phyloP scores from a whole-genome alignment of 768 basidiomycete species.

The Erythrobasidium yunnanense region DNA sequence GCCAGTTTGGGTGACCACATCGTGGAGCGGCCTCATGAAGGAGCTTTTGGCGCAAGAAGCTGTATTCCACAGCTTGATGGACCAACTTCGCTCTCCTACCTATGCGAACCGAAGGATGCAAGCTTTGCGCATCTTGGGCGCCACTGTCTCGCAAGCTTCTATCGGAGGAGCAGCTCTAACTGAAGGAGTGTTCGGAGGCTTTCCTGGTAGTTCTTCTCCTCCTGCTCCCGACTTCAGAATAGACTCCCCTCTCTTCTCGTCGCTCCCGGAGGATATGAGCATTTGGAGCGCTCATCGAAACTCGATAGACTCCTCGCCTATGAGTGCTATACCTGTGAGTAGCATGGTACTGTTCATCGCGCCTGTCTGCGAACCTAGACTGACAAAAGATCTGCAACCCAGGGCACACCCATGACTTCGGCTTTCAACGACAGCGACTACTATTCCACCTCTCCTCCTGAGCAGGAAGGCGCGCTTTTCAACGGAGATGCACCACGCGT shows the following conservation, averaged over 20 bases:
- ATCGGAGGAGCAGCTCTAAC: no score
- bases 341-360: neutral
- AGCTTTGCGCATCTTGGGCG: neutral
- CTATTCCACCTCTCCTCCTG: neutral
- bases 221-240: neutral
- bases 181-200: no score
- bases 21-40: neutral
- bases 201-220: neutral
- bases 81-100: neutral
- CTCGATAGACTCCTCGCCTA: neutral
- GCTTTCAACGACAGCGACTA: neutral
- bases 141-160: neutral
- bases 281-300: neutral
- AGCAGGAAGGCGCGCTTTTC: no score
- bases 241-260: neutral
- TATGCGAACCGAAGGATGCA: neutral
- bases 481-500: neutral
- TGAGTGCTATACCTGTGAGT: neutral
- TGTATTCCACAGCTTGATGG: neutral
- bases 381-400: no score
- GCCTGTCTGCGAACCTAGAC: neutral
- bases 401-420: neutral
- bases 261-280: neutral
- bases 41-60: neutral
- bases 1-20: conserved; percentile 16